These are phyloP conservation scores for Coemansia sp. DNA, from an alignment of 192 early-diverging fungal species.

Conservation along the genomic window DNA sequence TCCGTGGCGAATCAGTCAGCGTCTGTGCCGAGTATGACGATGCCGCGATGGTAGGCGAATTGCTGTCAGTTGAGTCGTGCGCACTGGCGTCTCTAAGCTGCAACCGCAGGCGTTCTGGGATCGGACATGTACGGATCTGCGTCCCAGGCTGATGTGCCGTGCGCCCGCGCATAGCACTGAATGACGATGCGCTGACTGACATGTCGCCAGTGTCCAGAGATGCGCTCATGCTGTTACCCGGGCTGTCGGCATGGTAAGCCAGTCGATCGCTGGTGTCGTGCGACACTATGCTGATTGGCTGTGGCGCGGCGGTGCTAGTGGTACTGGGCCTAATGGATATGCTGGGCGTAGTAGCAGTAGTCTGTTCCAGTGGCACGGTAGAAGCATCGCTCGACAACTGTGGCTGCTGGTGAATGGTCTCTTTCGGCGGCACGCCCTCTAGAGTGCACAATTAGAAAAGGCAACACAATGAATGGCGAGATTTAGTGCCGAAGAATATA, in stretches of 20 bases:
- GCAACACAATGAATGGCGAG: neutral
- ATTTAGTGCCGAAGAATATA: neutral
- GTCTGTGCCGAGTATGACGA: conserved; percentile 23
- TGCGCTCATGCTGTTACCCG: neutral
- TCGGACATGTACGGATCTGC: conserved; percentile 53
- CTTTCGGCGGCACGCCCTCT: neutral
- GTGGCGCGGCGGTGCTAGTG: neutral
- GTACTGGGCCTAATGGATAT: neutral
- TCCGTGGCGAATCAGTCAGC: conserved; percentile 22
- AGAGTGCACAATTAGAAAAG: neutral
- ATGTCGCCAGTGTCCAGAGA: neutral
- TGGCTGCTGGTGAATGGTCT: neutral
- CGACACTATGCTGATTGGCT: conserved; percentile 16
- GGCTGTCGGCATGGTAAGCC: neutral
- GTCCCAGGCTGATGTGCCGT: conserved; percentile 7
- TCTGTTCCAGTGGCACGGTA: neutral
- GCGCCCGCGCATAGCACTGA: conserved; percentile 2
- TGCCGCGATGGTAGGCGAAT: conserved; percentile 13
- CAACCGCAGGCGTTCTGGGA: conserved; percentile 41
- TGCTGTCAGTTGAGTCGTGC: conserved; percentile 11
- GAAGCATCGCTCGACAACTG: neutral
- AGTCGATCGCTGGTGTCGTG: conserved; percentile 3
- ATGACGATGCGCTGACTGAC: neutral
- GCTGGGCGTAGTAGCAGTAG: neutral
- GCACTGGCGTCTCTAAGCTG: conserved; percentile 19